These are phyloP conservation scores for Ceratonia siliqua DNA, from an alignment of 306 rosid species.

Conservation along the genomic window DNA sequence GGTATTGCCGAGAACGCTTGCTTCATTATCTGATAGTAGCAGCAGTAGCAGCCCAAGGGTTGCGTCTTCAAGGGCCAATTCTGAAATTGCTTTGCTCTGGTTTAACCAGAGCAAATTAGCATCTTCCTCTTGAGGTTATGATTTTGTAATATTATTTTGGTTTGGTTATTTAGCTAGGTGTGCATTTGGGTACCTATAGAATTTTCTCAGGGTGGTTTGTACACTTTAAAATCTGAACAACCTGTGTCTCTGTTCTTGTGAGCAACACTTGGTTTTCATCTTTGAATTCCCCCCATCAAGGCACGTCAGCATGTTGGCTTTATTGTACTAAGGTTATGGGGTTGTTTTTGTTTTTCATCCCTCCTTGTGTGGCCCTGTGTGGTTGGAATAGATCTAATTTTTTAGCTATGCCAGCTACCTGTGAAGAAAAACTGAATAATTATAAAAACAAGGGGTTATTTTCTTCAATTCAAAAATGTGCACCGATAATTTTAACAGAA, in stretches of 20 bases:
- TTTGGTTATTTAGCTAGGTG: not conserved
- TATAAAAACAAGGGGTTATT: no score
- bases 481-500: no score
- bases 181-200: slow-evolving; percentile 18
- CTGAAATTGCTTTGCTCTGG: slow-evolving; percentile 54
- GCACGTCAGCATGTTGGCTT: not conserved
- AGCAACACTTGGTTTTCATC: not conserved
- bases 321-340: not conserved
- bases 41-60: slow-evolving; percentile 62
- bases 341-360: not conserved
- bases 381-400: no score
- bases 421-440: no score
- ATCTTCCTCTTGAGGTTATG: slow-evolving; percentile 12
- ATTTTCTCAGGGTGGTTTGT: slow-evolving; percentile 18
- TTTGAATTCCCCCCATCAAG: not conserved
- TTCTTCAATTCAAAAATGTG: no score
- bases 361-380: no score
- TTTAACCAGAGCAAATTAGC: slow-evolving; percentile 38
- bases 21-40: slow-evolving; percentile 74
- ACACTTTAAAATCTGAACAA: slow-evolving; percentile 20
- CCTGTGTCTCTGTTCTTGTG: slow-evolving; percentile 32
- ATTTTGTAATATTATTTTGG: slow-evolving; percentile 18
- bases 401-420: no score
- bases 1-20: slow-evolving; percentile 61
- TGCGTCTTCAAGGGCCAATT: slow-evolving; percentile 49